A percentile compares a stretch with the other conserved stretches of the same genome.
Evolutionary conservation across 306 rosid genomes (phyloP).

Genomic region (Erythrophleum fordii): DNA sequence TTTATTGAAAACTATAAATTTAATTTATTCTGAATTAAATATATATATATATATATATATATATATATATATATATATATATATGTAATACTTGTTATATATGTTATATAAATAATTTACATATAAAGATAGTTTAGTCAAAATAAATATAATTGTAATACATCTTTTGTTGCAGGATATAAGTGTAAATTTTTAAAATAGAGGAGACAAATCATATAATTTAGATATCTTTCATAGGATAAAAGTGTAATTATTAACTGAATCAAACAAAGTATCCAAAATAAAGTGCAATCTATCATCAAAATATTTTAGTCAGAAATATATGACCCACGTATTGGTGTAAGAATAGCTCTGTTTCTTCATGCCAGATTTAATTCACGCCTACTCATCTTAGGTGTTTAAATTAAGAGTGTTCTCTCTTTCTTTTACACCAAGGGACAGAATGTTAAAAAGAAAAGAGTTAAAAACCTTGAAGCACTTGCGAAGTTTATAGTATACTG

Average conservation of each 20-base stretch:
- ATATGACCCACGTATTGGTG: neutral
- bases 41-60: no score
- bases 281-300: neutral
- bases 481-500: neutral
- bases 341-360: neutral
- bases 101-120: no score
- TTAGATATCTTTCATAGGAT: no score
- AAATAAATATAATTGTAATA: no score
- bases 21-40: no score
- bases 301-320: neutral
- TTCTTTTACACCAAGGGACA: constrained; percentile 30
- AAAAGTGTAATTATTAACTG: neutral
- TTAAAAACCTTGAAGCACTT: constrained; percentile 28
- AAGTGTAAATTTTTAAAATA: neutral
- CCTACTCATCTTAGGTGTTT: neutral
- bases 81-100: no score
- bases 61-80: no score
- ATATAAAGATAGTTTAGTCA: no score
- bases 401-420: constrained; percentile 2
- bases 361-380: constrained; percentile 5
- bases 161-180: no score
- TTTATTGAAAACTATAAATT: no score
- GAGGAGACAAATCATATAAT: no score
- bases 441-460: neutral
- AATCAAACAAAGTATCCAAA: neutral